Conservation (phyloP, 2,329 filamentous ascomycete species). For the Trichoderma aggressivum region DNA sequence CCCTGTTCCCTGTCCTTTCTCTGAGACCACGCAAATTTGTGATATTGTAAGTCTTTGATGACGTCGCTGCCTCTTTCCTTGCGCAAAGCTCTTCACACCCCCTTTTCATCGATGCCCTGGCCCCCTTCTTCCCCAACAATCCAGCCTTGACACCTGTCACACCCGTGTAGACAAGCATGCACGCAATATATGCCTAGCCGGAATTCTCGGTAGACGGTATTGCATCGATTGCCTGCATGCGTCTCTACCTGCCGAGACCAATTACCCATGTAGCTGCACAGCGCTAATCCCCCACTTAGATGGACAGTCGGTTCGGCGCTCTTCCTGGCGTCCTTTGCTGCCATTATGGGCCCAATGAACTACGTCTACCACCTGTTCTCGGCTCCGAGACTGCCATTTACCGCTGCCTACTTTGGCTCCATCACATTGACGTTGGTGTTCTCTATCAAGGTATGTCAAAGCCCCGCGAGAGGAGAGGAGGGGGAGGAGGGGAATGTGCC, state of each 20-base stretch:
- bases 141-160: constrained; percentile 6
- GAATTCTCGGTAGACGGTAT: constrained; percentile 9
- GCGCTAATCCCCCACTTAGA: constrained; percentile 49
- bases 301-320: constrained; percentile 92
- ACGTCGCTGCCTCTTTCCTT: constrained; percentile 18
- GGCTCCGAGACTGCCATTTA: constrained; percentile 82
- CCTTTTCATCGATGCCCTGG: neutral
- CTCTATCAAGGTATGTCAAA: constrained; percentile 75
- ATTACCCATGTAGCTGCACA: constrained; percentile 3
- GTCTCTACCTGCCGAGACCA: constrained; percentile 7
- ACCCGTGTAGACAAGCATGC: constrained; percentile 7
- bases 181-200: constrained; percentile 13
- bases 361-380: constrained; percentile 85
- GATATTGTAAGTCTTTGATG: constrained; percentile 73
- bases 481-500: neutral
- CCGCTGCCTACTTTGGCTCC: constrained; percentile 89
- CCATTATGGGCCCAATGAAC: constrained; percentile 84
- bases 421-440: constrained; percentile 90
- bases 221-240: constrained; percentile 8
- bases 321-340: constrained; percentile 89
- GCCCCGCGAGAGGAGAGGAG: neutral
- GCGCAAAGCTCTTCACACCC: constrained; percentile 9
- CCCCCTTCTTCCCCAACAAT: constrained; percentile 8
- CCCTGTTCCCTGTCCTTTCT: constrained; percentile 78
- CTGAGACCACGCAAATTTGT: constrained; percentile 89